phyloP scores from a whole-genome alignment of 148 eudicot genomes.

The Mesembryanthemum crystallinum region DNA sequence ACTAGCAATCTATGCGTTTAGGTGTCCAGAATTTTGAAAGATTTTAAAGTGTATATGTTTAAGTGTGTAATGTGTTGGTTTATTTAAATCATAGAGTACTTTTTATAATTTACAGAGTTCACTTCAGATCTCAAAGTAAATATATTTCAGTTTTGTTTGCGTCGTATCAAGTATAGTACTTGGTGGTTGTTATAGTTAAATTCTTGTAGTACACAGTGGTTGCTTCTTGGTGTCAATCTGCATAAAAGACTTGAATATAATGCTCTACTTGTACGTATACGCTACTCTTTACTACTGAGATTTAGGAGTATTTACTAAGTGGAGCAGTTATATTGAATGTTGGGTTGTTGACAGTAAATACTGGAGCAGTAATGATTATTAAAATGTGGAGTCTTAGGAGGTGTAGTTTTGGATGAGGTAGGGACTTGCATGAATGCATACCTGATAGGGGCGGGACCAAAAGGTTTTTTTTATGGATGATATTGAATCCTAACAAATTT shows the following conservation, averaged over 20 bases:
- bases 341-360: constrained; percentile 10
- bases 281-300: no score
- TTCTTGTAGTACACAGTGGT: neutral
- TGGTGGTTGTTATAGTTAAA: neutral
- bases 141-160: neutral
- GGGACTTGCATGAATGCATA: constrained; percentile 14
- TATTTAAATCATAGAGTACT: neutral
- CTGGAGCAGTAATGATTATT: no score
- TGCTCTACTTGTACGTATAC: no score
- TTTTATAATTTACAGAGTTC: neutral
- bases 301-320: neutral
- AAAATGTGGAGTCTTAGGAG: no score
- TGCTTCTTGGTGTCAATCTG: neutral
- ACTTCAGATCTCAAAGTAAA: neutral
- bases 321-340: neutral
- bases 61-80: neutral
- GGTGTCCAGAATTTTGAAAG: constrained; percentile 1
- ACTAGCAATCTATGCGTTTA: neutral
- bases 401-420: neutral
- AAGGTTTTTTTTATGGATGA: no score
- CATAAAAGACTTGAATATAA: neutral
- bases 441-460: neutral
- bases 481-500: neutral
- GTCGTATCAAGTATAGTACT: neutral
- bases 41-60: constrained; percentile 6